A percentile compares a stretch with the other conserved stretches of the same genome.
Conservation (phyloP, 148 eudicot genomes). For the Persicaria maculosa region DNA sequence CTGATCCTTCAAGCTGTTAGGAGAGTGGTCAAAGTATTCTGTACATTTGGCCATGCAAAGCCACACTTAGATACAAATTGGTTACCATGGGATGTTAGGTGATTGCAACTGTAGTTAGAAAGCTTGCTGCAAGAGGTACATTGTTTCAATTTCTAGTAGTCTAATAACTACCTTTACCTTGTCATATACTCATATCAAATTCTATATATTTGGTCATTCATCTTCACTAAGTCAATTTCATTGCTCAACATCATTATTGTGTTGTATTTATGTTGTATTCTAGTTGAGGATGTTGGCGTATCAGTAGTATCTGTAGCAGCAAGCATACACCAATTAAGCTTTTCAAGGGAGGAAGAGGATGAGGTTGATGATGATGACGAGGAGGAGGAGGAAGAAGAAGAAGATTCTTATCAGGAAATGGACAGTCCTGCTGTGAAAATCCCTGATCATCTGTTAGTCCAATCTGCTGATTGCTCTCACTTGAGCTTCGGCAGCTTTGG, state of each 20-base stretch:
- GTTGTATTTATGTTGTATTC: constrained; percentile 8
- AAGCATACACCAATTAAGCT: constrained; percentile 55
- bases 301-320: constrained; percentile 55
- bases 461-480: constrained; percentile 66
- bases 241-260: not conserved
- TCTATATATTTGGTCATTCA: not conserved
- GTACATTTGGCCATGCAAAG: not conserved
- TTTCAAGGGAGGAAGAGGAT: constrained; percentile 37
- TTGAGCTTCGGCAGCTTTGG: constrained; percentile 97
- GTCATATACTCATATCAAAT: not conserved
- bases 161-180: not conserved
- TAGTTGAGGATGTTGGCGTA: constrained; percentile 39
- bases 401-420: constrained; percentile 34
- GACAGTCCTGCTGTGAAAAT: constrained; percentile 75
- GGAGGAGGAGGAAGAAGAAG: constrained; percentile 4
- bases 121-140: not conserved
- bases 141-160: not conserved
- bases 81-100: not conserved
- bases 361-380: not conserved
- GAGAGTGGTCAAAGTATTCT: not conserved
- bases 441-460: constrained; percentile 80
- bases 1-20: not conserved
- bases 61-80: not conserved
- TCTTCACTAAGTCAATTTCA: not conserved
- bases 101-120: not conserved